These are phyloP conservation scores for Arabidopsis hybrid DNA, from an alignment of 441 rosid species.

Conservation along the genomic window DNA sequence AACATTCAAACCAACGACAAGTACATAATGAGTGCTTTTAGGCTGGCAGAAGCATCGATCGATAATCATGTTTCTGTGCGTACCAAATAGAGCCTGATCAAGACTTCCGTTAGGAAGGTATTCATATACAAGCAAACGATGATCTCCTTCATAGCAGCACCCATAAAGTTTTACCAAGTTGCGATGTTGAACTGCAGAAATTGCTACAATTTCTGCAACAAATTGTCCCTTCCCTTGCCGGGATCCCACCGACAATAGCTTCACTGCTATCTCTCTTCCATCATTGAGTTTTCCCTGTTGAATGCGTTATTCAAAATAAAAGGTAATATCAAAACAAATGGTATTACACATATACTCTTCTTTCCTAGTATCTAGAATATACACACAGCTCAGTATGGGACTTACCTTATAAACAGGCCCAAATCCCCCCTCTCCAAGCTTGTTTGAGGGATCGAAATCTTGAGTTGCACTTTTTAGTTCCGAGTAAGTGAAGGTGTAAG, in stretches of 20 bases:
- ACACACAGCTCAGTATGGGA: not conserved
- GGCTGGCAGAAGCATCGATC: conserved; percentile 15
- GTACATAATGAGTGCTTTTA: not conserved
- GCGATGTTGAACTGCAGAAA: conserved; percentile 75
- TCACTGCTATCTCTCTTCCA: conserved; percentile 61
- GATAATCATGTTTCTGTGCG: conserved; percentile 1
- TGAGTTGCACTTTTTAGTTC: conserved; percentile 73
- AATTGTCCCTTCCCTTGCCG: conserved; percentile 63
- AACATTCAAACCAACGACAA: conserved; percentile 16
- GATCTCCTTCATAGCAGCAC: conserved; percentile 64
- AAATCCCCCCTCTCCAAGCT: conserved; percentile 85
- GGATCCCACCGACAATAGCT: conserved; percentile 57
- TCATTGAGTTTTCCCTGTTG: conserved; percentile 49
- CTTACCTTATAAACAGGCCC: conserved; percentile 62
- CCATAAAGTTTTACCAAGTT: conserved; percentile 73
- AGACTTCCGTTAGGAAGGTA: conserved; percentile 68
- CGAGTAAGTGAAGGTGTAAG: conserved; percentile 64
- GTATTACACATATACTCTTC: not conserved
- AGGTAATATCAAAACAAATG: not conserved
- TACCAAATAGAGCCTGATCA: conserved; percentile 72
- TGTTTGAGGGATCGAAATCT: conserved; percentile 61
- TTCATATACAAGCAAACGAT: conserved; percentile 72
- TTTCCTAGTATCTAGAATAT: conserved; percentile 8
- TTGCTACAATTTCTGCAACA: conserved; percentile 61
- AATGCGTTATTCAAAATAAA: conserved; percentile 6